Evolutionary conservation across 257 asterid species (phyloP).

Genomic region (Apocynum venetum): DNA sequence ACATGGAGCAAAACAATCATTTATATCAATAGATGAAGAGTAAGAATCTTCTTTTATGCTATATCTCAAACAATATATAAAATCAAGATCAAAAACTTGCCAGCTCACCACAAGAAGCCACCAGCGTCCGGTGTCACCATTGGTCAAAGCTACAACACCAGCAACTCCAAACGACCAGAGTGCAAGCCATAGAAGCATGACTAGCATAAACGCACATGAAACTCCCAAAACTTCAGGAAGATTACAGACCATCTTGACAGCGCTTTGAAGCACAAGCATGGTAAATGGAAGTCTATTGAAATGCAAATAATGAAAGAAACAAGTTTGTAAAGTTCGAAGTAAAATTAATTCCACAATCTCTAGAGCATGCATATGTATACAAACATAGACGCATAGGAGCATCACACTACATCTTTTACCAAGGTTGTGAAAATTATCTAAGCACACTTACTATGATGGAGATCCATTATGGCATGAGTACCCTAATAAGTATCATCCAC

Average conservation of each 20-base stretch:
- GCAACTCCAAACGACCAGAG: conserved; percentile 95
- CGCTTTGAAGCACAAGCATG: conserved; percentile 87
- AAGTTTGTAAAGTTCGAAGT: conserved; percentile 4
- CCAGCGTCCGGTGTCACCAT: conserved; percentile 87
- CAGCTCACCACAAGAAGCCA: conserved; percentile 99
- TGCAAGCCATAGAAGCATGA: conserved; percentile 86
- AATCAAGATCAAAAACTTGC: conserved; percentile 80
- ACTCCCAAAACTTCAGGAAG: conserved; percentile 78
- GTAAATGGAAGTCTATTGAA: conserved; percentile 84
- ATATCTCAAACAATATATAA: conserved; percentile 10
- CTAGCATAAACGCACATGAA: conserved; percentile 66
- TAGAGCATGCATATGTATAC: background rate
- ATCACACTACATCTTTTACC: background rate
- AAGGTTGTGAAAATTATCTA: background rate
- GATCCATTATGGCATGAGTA: background rate
- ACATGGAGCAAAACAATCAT: conserved; percentile 18
- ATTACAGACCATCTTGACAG: conserved; percentile 81
- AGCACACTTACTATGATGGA: background rate
- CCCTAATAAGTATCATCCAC: background rate
- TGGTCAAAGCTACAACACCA: conserved; percentile 82
- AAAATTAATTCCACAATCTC: background rate
- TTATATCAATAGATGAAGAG: conserved; percentile 11
- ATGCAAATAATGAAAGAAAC: conserved; percentile 14
- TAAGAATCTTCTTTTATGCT: background rate
- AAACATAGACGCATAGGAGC: background rate